phyloP scores from a whole-genome alignment of 2,329 filamentous ascomycete species.

The Colletotrichum costaricense region DNA sequence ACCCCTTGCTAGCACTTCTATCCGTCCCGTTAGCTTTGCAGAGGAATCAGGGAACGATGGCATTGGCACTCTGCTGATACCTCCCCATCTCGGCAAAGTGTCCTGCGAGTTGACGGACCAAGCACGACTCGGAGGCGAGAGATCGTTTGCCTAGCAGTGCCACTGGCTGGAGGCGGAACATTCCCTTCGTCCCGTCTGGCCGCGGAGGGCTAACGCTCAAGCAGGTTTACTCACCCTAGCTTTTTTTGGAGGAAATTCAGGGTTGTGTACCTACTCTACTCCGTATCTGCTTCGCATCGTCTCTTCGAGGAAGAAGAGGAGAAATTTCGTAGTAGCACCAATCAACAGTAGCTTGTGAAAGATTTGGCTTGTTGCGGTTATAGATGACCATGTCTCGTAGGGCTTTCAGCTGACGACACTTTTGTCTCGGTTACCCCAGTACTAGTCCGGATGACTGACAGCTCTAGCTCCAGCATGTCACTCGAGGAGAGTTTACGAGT shows the following conservation, averaged over 20 bases:
- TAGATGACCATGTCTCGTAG: neutral
- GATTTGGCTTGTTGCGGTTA: neutral
- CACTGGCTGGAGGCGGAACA: neutral
- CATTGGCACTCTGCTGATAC: slow-evolving; percentile 20
- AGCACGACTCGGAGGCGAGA: neutral
- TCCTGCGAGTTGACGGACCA: slow-evolving; percentile 16
- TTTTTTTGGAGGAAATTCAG: neutral
- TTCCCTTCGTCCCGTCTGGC: neutral
- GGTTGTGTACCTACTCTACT: neutral
- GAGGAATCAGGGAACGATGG: neutral
- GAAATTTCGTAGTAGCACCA: neutral
- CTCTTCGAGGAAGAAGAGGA: neutral
- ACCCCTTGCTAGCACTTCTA: slow-evolving; percentile 17
- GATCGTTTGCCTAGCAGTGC: neutral
- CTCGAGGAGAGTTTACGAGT: neutral
- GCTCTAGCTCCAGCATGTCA: neutral
- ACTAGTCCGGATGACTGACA: neutral
- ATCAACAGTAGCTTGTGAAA: neutral
- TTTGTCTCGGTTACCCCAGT: neutral
- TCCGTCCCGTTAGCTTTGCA: neutral
- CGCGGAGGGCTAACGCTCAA: neutral
- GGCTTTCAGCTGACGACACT: slow-evolving; percentile 9
- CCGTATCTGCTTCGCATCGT: neutral
- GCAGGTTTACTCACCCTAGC: neutral
- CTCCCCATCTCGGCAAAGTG: slow-evolving; percentile 15